Percentiles rank a stretch among this genome's conserved stretches.
phyloP scores from a whole-genome alignment of 202 grass and related monocot genomes.

The Schoenoplectus tabernaemontani region DNA sequence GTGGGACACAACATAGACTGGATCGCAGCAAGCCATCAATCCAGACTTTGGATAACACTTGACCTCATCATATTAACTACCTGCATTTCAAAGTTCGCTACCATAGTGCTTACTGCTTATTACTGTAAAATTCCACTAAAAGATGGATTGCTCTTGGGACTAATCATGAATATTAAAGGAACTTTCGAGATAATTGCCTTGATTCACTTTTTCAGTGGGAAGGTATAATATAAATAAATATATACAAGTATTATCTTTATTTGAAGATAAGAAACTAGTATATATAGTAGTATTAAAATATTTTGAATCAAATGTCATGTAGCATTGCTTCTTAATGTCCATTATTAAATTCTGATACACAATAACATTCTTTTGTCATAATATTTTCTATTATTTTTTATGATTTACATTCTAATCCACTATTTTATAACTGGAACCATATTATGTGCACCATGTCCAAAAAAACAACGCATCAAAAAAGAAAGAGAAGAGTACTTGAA shows the following conservation, averaged over 20 bases:
- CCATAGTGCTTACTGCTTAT: background rate
- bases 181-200: slow-evolving; percentile 15
- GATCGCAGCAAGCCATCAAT: background rate
- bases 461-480: too few relatives aligned
- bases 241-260: too few relatives aligned
- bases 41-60: background rate
- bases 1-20: slow-evolving; percentile 4
- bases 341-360: too few relatives aligned
- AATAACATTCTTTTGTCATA: background rate
- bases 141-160: slow-evolving; percentile 18
- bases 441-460: too few relatives aligned
- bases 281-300: too few relatives aligned
- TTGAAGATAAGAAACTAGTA: too few relatives aligned
- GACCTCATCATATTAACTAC: background rate
- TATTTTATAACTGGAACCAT: too few relatives aligned
- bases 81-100: background rate
- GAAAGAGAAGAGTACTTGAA: too few relatives aligned
- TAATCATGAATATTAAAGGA: slow-evolving; percentile 32
- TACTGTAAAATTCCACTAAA: slow-evolving; percentile 3
- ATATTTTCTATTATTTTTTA: background rate
- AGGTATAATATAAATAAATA: background rate
- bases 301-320: too few relatives aligned
- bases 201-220: background rate
- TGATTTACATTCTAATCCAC: background rate
- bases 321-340: too few relatives aligned